Percentiles rank a stretch among this genome's conserved stretches.
Conservation (phyloP, 73 alveolate genomes). For the Effrenium voratum region DNA sequence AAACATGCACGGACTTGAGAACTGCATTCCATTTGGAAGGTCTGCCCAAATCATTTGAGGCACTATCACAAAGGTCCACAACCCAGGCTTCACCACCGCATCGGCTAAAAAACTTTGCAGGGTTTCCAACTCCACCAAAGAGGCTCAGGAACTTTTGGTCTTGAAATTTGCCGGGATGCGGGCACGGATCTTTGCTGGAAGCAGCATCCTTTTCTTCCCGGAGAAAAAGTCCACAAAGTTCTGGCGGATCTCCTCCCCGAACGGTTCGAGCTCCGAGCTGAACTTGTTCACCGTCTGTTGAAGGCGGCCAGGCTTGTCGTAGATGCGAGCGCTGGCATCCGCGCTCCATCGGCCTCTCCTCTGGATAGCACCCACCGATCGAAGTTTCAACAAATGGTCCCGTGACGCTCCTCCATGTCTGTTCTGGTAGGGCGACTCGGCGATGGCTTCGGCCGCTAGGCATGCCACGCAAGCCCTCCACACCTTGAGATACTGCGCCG, state of each 20-base stretch:
- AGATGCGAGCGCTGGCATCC: background rate
- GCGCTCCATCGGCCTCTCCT: constrained; percentile 9
- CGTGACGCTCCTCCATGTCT: constrained; percentile 17
- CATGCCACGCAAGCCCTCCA: background rate
- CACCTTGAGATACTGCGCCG: background rate
- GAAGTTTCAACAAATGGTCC: background rate
- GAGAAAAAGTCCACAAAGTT: background rate
- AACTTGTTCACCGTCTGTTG: background rate
- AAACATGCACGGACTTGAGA: background rate
- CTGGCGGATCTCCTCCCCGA: background rate
- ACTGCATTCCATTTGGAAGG: background rate
- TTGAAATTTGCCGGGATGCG: too few species aligned
- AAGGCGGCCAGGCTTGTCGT: constrained; percentile 6
- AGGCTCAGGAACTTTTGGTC: background rate
- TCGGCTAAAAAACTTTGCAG: background rate
- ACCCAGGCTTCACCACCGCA: background rate
- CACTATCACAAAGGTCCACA: background rate
- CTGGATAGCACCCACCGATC: background rate
- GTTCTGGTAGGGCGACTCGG: background rate
- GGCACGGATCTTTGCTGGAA: background rate
- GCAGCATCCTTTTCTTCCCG: background rate
- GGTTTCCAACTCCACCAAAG: background rate
- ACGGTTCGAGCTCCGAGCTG: background rate
- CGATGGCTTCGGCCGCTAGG: background rate
- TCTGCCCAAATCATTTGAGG: background rate